Conservation (phyloP, 768 basidiomycete genomes). For the Amyloporia xantha region DNA sequence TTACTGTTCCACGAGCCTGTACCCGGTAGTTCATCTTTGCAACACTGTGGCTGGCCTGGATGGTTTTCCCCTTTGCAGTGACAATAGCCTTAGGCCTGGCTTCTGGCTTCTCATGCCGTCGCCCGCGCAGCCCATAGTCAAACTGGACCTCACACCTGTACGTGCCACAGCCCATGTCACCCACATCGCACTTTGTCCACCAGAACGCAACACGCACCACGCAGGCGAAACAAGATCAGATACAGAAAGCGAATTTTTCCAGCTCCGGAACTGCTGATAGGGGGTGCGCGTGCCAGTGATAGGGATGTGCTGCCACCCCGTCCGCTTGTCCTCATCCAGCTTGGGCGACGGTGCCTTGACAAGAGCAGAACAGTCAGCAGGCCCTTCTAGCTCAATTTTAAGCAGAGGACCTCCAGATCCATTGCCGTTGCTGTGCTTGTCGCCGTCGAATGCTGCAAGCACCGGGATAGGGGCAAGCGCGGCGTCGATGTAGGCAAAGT, state of each 20-base stretch:
- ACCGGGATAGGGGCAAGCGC: neutral
- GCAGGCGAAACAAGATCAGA: slow-evolving; percentile 55
- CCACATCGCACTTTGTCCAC: too few species aligned
- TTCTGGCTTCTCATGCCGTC: slow-evolving; percentile 40
- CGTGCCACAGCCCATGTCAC: too few species aligned
- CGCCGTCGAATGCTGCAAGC: neutral
- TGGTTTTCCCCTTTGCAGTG: slow-evolving; percentile 52
- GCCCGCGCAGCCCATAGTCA: slow-evolving; percentile 66
- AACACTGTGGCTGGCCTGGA: slow-evolving; percentile 43
- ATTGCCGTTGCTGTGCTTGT: slow-evolving; percentile 5
- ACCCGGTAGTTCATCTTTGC: slow-evolving; percentile 49
- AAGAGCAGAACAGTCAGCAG: slow-evolving; percentile 11
- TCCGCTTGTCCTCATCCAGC: neutral
- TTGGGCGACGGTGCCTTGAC: slow-evolving; percentile 7
- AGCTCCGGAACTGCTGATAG: slow-evolving; percentile 36
- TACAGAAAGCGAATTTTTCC: slow-evolving; percentile 43
- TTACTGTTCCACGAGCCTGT: slow-evolving; percentile 49
- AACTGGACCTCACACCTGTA: slow-evolving; percentile 75
- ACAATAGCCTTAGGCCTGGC: slow-evolving; percentile 50
- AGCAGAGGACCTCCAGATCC: slow-evolving; percentile 17
- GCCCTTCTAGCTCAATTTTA: slow-evolving; percentile 17
- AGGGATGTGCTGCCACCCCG: neutral
- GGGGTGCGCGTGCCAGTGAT: slow-evolving; percentile 23
- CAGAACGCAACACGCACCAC: slow-evolving; percentile 46
- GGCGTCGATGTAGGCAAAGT: slow-evolving; percentile 46